Conservation (phyloP, 345 rosid genomes). For the sweet orange (Citrus sinensis) region DVS_A1.0 CM039162.1:28881501-28882000, state of each 20-base stretch:
- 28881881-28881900: not conserved
- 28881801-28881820: constrained; percentile 11
- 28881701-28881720: constrained; percentile 21
- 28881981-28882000: not conserved
- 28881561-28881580: not conserved
- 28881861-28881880: not conserved
- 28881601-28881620: constrained; percentile 16
- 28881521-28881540: constrained; percentile 7
- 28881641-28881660: constrained; percentile 18
- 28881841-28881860: not conserved
- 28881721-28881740: constrained; percentile 8
- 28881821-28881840: not conserved
- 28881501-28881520: constrained; percentile 11
- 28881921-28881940: not conserved
- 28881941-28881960: not conserved
- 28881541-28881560: constrained; percentile 8
- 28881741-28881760: not conserved
- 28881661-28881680: constrained; percentile 3
- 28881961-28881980: not conserved
- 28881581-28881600: constrained; percentile 6
- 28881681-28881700: constrained; percentile 16
- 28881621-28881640: constrained; percentile 18
- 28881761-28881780: not conserved
- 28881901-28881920: not conserved
- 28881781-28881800: constrained; percentile 8